Base-by-base conservation (phyloP, 176 grass and related monocot species). In the Aechmea fasciata region DNA sequence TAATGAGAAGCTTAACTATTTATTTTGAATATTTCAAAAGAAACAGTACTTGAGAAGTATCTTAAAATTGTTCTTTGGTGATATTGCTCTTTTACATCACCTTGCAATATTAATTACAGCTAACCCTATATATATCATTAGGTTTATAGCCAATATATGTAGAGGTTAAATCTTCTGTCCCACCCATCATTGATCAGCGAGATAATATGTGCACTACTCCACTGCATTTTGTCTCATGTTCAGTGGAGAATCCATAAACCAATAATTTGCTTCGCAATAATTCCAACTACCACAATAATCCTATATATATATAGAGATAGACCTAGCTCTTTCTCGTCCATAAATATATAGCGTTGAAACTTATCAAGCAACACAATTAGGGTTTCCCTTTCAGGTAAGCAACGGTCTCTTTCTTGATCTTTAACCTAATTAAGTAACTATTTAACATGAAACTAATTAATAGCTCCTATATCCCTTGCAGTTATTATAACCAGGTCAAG, bases 371-470 rank as follows among this genome's bases (percentile, higher is more conserved):
- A 48, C 25, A 62, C 57, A 70, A 13, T 47, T 66, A 79, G 47
- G 47, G 57, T 79, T 79, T 79, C 77, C 68, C 26, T 72, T 79
- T 79, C 53, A 64, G 77, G 77, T 72, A 79, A 79, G 67, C 63
- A 57, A 65, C 22, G 71, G 25, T 41, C 33, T 41, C 33, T 41
- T 41, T 41, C 33, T 52, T 52, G 22, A 52, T 13, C 52, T 51
- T 29, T 28, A 11, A 26, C 24, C 63, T 15, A n/a, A n/a, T n/a
- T n/a, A 52, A 12, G 3, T 65, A 66, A 72, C 2, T 23, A 69
- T 79, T 14, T 53, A 51, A 49, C 23, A 69, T 69, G 52, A 51
- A 51, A n/a, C 5, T 49, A 15, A n/a, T 70, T 79, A 51, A 53
- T 13, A 55, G 24, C 18, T 7, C 55, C 19, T 14, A 9, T 14